phyloP scores from a whole-genome alignment of 192 early-diverging fungal species.

The Coemansia aciculifera region DNA sequence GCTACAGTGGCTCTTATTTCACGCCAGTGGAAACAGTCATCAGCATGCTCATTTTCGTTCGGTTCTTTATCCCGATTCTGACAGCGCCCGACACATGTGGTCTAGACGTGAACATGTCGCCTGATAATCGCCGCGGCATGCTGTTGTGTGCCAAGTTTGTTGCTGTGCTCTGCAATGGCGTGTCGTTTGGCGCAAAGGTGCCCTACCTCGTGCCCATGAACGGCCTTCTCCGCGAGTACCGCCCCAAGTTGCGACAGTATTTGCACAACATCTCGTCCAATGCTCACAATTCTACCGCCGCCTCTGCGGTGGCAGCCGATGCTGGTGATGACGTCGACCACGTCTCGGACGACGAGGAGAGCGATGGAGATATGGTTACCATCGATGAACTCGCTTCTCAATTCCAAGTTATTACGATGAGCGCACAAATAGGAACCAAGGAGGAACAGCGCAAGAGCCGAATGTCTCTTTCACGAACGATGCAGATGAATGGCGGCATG shows the following conservation, averaged over 20 bases:
- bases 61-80: slow-evolving; percentile 93
- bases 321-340: slow-evolving; percentile 10
- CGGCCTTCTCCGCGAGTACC: slow-evolving; percentile 80
- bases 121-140: slow-evolving; percentile 77
- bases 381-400: slow-evolving; percentile 53
- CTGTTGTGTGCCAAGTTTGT: slow-evolving; percentile 91
- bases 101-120: slow-evolving; percentile 64
- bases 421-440: slow-evolving; percentile 49
- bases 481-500: slow-evolving; percentile 18
- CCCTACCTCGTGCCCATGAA: slow-evolving; percentile 87
- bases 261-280: slow-evolving; percentile 62
- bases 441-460: slow-evolving; percentile 53
- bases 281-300: not conserved
- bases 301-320: not conserved
- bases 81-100: slow-evolving; percentile 85
- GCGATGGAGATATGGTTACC: slow-evolving; percentile 34
- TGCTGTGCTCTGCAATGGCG: slow-evolving; percentile 92
- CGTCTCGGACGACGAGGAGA: slow-evolving; percentile 7
- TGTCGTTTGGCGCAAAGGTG: slow-evolving; percentile 92
- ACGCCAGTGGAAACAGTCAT: slow-evolving; percentile 65
- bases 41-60: slow-evolving; percentile 85
- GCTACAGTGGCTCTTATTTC: slow-evolving; percentile 56
- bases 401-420: slow-evolving; percentile 41
- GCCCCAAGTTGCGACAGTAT: slow-evolving; percentile 75
- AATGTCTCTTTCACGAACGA: slow-evolving; percentile 36